Conservation (phyloP, 2,329 filamentous ascomycete species). For the Aspergillus aculeatus region DNA sequence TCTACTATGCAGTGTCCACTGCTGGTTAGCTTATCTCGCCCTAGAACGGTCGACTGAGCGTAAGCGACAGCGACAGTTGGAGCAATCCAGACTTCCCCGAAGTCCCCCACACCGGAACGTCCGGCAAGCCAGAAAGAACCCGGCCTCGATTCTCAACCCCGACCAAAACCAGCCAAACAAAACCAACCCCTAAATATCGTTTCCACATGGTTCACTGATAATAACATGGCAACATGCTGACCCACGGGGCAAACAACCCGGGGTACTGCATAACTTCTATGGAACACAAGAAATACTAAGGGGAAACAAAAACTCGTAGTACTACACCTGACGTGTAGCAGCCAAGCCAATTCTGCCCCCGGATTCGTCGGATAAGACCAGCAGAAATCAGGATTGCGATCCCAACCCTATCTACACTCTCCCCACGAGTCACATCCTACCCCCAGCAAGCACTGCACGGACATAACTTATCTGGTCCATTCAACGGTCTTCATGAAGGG, state of each 20-base stretch:
- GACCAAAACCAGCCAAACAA: no score
- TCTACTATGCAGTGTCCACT: no score
- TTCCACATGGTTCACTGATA: slow-evolving; percentile 17
- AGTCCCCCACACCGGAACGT: no score
- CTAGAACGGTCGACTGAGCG: no score
- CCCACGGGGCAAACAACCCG: background rate
- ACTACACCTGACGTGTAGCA: background rate
- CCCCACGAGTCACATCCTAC: background rate
- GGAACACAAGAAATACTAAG: no score
- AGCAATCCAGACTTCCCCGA: no score
- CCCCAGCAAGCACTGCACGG: background rate
- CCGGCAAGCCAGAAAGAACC: no score
- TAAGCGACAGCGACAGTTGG: no score
- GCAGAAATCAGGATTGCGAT: background rate
- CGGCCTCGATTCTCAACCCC: no score
- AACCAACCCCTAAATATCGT: background rate
- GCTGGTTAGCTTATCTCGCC: no score
- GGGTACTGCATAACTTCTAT: background rate
- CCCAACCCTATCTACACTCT: background rate
- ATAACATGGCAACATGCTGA: background rate
- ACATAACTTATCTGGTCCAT: background rate
- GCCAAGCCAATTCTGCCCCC: background rate
- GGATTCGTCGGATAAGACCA: slow-evolving; percentile 6
- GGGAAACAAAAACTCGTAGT: background rate
- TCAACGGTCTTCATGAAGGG: background rate